Conservation (phyloP, 345 rosid species). For the Toxicodendron radicans region DNA sequence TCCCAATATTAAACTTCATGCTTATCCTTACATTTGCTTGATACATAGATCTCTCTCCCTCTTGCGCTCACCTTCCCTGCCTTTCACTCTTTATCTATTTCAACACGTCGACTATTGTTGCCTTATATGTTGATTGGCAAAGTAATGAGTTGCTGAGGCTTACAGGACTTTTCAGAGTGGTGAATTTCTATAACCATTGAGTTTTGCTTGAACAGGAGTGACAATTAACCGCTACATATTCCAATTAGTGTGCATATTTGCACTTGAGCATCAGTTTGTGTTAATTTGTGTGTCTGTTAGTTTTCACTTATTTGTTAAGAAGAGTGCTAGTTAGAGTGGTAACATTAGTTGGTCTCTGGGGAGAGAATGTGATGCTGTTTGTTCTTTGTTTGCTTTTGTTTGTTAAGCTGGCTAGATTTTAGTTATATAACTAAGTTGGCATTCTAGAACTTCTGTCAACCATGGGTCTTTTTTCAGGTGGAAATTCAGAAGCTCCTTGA, state of each 20-base stretch:
- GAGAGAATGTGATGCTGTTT: neutral
- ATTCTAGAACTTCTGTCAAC: constrained; percentile 5
- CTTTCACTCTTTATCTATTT: neutral
- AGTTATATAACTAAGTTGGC: neutral
- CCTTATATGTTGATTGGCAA: neutral
- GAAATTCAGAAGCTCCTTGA: constrained; percentile 70
- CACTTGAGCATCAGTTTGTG: neutral
- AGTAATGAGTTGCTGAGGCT: neutral
- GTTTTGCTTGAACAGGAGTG: no score
- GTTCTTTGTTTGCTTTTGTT: neutral
- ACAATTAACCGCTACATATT: neutral
- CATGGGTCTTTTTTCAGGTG: constrained; percentile 38
- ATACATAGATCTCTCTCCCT: neutral
- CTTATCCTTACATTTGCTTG: neutral
- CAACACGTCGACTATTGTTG: neutral
- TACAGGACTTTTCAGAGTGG: neutral
- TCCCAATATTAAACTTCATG: neutral
- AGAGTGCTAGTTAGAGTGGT: neutral
- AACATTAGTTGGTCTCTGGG: neutral
- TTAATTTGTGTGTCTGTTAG: neutral
- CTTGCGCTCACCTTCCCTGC: neutral
- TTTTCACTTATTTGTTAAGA: neutral
- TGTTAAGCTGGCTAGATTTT: neutral
- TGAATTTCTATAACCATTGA: neutral
- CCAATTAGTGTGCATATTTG: neutral